Conservation (phyloP, 495 filamentous ascomycete genomes). For the Aspergillus steynii region DNA sequence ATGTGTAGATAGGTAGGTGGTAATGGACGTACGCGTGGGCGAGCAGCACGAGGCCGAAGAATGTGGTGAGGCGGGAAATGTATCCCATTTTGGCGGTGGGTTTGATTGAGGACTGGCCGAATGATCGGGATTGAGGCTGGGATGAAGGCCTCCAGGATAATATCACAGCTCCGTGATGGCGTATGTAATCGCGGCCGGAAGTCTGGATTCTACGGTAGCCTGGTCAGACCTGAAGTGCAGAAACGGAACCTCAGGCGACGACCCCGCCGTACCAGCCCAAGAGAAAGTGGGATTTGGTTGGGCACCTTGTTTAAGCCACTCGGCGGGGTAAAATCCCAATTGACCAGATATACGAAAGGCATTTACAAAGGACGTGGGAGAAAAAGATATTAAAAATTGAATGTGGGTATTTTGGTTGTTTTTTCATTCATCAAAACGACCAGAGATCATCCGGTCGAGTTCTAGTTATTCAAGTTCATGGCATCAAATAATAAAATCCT, state of each 20-base stretch:
- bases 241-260: background rate
- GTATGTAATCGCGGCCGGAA: background rate
- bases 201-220: slow-evolving; percentile 11
- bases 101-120: background rate
- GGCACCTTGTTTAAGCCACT: slow-evolving; percentile 3
- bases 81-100: slow-evolving; percentile 55
- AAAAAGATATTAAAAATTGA: background rate
- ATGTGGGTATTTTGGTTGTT: slow-evolving; percentile 10
- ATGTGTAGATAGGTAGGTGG: background rate
- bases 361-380: background rate
- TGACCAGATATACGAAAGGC: background rate
- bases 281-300: slow-evolving; percentile 1
- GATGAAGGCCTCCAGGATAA: background rate
- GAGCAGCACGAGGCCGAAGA: slow-evolving; percentile 65
- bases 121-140: background rate
- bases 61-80: slow-evolving; percentile 62
- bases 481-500: slow-evolving; percentile 36
- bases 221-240: slow-evolving; percentile 1
- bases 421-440: slow-evolving; percentile 30
- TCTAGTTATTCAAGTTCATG: slow-evolving; percentile 28
- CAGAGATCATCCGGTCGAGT: slow-evolving; percentile 12
- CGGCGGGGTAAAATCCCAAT: background rate
- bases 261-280: background rate
- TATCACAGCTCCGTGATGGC: slow-evolving; percentile 3
- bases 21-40: slow-evolving; percentile 65